These are phyloP conservation scores for Leptomonas seymouri DNA, from an alignment of 208 protist genomes.

Conservation along the genomic window DNA sequence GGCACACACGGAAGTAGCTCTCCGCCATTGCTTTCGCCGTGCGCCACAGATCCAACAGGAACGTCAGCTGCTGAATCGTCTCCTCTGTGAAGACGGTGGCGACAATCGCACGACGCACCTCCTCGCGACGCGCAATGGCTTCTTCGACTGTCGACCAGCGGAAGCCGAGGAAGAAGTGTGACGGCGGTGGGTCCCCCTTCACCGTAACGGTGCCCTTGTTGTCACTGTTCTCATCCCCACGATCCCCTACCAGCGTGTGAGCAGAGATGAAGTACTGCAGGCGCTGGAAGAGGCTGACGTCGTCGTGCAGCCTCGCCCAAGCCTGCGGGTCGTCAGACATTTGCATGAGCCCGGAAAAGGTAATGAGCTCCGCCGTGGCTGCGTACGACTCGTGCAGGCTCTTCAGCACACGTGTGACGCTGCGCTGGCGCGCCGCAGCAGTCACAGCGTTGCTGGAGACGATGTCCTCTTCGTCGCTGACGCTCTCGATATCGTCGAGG, in stretches of 20 bases:
- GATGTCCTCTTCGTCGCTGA: constrained; percentile 19
- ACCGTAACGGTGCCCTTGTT: neutral
- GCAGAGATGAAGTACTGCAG: constrained; percentile 54
- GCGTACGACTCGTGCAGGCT: constrained; percentile 62
- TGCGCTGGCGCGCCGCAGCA: constrained; percentile 49
- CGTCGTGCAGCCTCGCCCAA: constrained; percentile 46
- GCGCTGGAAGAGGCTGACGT: constrained; percentile 56
- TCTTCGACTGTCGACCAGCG: constrained; percentile 46
- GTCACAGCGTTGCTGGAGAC: neutral
- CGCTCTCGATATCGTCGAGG: constrained; percentile 22
- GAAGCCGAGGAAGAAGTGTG: constrained; percentile 38
- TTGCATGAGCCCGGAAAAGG: constrained; percentile 50
- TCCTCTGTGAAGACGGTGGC: constrained; percentile 50
- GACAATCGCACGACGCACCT: constrained; percentile 45
- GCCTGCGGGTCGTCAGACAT: constrained; percentile 36
- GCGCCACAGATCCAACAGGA: constrained; percentile 59
- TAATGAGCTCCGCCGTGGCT: constrained; percentile 58
- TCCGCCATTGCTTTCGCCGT: constrained; percentile 58
- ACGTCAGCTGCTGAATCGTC: constrained; percentile 42
- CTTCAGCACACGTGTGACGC: constrained; percentile 52
- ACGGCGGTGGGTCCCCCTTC: neutral
- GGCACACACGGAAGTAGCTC: constrained; percentile 57
- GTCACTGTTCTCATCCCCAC: constrained; percentile 6
- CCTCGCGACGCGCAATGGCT: constrained; percentile 52
- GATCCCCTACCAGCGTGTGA: constrained; percentile 1